Evolutionary conservation across 2,329 filamentous ascomycete genomes (phyloP).

Genomic region (Beauveria australis): DNA sequence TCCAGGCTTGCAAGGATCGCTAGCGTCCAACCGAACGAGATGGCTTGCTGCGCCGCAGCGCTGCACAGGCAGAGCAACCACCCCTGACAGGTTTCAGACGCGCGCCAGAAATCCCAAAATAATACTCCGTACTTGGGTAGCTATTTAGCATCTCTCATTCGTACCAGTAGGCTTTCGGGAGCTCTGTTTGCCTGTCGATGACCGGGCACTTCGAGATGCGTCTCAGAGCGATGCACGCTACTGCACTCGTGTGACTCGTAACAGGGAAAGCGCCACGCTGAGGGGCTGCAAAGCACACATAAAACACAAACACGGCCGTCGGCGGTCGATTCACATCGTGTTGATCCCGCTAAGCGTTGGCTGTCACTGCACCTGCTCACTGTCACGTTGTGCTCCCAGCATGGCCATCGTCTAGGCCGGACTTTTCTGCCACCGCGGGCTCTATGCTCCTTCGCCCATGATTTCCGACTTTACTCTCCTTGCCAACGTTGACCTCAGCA

Average conservation of each 20-base stretch:
- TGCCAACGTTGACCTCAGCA: background rate
- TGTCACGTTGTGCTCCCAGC: background rate
- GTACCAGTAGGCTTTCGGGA: too few species aligned
- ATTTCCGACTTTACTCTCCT: background rate
- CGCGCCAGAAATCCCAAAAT: background rate
- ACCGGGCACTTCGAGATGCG: background rate
- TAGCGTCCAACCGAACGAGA: background rate
- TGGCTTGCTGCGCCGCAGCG: background rate
- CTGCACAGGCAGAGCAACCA: background rate
- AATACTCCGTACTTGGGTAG: too few species aligned
- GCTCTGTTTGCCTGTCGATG: too few species aligned
- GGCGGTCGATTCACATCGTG: background rate
- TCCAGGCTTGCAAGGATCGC: background rate
- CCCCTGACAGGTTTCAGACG: background rate
- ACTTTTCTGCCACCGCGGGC: background rate
- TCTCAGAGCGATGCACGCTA: background rate
- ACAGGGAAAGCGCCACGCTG: conserved; percentile 3
- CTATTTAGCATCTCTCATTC: too few species aligned
- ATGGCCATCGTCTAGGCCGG: background rate
- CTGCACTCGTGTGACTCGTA: background rate
- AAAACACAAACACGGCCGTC: background rate
- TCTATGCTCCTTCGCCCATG: background rate
- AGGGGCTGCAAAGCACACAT: background rate
- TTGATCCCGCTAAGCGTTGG: background rate
- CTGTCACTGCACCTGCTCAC: background rate